Evolutionary conservation across 176 grass and related monocot species (phyloP).

Genomic region (Rhynchospora tenuis): DNA sequence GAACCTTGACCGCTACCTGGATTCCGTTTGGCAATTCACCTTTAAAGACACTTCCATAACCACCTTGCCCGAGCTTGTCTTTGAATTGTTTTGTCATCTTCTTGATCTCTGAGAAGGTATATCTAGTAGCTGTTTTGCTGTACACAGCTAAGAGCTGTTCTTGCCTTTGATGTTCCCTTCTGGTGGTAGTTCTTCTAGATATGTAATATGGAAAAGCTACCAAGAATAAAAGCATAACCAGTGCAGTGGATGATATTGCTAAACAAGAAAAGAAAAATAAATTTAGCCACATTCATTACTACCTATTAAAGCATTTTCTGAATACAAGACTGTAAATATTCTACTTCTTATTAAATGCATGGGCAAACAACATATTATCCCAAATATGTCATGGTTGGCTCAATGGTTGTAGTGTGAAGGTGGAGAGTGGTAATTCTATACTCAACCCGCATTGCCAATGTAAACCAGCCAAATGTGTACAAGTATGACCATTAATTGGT

Average conservation of each 20-base stretch:
- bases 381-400: no score
- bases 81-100: conserved; percentile 16
- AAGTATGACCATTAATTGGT: no score
- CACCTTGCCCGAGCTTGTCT: conserved; percentile 29
- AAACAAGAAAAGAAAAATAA: not conserved
- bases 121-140: not conserved
- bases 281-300: not conserved
- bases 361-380: no score
- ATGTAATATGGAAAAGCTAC: not conserved
- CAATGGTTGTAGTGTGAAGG: not conserved
- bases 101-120: conserved; percentile 18
- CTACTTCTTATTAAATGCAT: no score
- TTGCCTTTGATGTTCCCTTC: not conserved
- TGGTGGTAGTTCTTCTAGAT: not conserved
- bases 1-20: conserved; percentile 24
- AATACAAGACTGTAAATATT: no score
- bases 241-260: not conserved
- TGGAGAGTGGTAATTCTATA: not conserved
- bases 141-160: not conserved
- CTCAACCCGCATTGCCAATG: not conserved
- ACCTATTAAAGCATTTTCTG: not conserved
- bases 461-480: no score
- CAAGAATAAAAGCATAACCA: not conserved
- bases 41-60: conserved; percentile 27
- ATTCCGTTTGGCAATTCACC: conserved; percentile 6